Base-by-base conservation (phyloP, 2,329 filamentous ascomycete species). In the Ciborinia camelliae region DNA sequence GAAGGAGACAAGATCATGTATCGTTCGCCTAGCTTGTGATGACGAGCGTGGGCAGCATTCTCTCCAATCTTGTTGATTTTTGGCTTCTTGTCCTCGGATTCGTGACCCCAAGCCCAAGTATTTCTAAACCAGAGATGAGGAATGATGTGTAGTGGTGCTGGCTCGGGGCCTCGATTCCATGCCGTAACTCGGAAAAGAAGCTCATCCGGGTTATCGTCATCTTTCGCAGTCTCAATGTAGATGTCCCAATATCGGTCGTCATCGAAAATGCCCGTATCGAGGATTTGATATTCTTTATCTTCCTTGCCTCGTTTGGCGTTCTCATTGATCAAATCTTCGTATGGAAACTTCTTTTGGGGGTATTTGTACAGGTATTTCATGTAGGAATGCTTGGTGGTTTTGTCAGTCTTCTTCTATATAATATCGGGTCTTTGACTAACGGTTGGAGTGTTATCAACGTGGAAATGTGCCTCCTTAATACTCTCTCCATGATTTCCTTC, bases 331-430 rank as follows among this genome's bases (percentile, higher is more conserved):
- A 98, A 81, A 69, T 97, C 87, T 76, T 97, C 84, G 80, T 98
- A 98, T 2, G 94, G 95, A 73, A 98, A 98, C 68, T 89, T 87
- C 72, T 84, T 85, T 78, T 98, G 94, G 0, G 95, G 95, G 73
- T 97, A 96, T 78, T 98, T 98, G 85, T 98, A 98, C 71, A 98
- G 88, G 75, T 88, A 96, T 78, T 98, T 98, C 94, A 98, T 98
- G 81, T 98, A 98, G 35, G 94, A 96, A 78, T 97, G 93, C 90
- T 93, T 76, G 6, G 51, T 54, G 66, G 71, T 26, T 69, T 62
- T 39, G 48, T 70, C 52, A 71, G 61, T 48, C 39, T 55, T 43
- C 10, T 12, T 55, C 28, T 30, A 37, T 39, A 45, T 14, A 51
- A 48, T 64, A 7, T 37, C 32, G 30, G 32, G 26, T 14, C 2